A percentile compares a stretch with the other conserved stretches of the same genome.
Evolutionary conservation across 192 early-diverging fungal genomes (phyloP).

Genomic region (Backusella tuberculispora): DNA sequence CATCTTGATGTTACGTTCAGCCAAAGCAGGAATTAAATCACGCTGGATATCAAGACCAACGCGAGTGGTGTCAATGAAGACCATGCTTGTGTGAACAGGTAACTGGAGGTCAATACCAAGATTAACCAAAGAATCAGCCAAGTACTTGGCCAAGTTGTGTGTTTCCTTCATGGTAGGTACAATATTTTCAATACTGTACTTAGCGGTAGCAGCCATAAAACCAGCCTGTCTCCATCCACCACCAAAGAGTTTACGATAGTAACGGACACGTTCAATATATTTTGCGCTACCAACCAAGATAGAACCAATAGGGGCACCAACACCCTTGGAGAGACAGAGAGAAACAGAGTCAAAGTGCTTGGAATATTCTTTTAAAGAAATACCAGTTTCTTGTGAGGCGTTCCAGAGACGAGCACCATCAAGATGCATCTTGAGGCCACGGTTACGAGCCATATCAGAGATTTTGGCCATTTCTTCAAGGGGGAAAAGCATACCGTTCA

Average conservation of each 20-base stretch:
- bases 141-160: slow-evolving; percentile 61
- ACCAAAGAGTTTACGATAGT: slow-evolving; percentile 89
- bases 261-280: slow-evolving; percentile 77
- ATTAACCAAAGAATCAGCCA: slow-evolving; percentile 61
- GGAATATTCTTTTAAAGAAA: slow-evolving; percentile 71
- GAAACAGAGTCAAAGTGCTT: slow-evolving; percentile 80
- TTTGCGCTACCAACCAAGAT: slow-evolving; percentile 73
- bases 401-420: slow-evolving; percentile 95
- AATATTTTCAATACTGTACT: slow-evolving; percentile 74
- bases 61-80: slow-evolving; percentile 65
- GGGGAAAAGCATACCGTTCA: slow-evolving; percentile 83
- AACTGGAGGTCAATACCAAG: slow-evolving; percentile 69
- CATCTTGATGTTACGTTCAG: slow-evolving; percentile 59
- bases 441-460: slow-evolving; percentile 52
- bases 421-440: slow-evolving; percentile 76
- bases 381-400: slow-evolving; percentile 73
- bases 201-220: slow-evolving; percentile 74
- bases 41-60: slow-evolving; percentile 51
- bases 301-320: slow-evolving; percentile 91
- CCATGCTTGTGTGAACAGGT: slow-evolving; percentile 88
- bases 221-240: slow-evolving; percentile 95
- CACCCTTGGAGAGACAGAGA: slow-evolving; percentile 89
- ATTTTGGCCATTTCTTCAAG: slow-evolving; percentile 75
- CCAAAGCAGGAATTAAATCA: slow-evolving; percentile 49
- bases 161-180: slow-evolving; percentile 73